These are phyloP conservation scores for Crotalaria pallida DNA, from an alignment of 306 rosid species.

Conservation along the genomic window DNA sequence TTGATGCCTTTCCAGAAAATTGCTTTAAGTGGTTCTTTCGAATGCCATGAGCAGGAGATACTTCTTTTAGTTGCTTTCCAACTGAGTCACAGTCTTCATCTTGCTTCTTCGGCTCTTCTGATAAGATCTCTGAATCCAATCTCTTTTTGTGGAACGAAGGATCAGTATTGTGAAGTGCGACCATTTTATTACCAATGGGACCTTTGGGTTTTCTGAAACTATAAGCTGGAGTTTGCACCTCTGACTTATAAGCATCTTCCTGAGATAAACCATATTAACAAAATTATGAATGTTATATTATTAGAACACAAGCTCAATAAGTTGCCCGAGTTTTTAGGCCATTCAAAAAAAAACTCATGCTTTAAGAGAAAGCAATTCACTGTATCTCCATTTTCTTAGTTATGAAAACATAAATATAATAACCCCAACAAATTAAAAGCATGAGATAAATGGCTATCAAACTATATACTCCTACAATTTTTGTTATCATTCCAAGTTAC, in stretches of 20 bases:
- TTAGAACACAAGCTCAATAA: constrained; percentile 6
- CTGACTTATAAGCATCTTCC: constrained; percentile 42
- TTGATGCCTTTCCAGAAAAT: constrained; percentile 39
- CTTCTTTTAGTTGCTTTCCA: constrained; percentile 34
- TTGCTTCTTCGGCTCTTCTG: constrained; percentile 39
- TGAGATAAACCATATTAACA: constrained; percentile 37
- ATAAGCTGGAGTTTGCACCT: constrained; percentile 33
- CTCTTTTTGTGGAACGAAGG: constrained; percentile 40
- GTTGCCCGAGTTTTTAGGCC: constrained; percentile 6
- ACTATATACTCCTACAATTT: not conserved
- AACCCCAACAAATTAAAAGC: not conserved
- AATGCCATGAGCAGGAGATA: constrained; percentile 47
- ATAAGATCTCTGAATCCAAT: constrained; percentile 31
- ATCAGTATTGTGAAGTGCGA: constrained; percentile 30
- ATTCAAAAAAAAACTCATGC: not conserved
- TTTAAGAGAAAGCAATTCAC: constrained; percentile 10
- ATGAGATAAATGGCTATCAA: not conserved
- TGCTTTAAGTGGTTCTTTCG: constrained; percentile 42
- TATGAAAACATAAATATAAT: not conserved
- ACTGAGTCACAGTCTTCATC: constrained; percentile 22
- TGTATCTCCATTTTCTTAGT: not conserved
- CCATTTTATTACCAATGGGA: constrained; percentile 26
- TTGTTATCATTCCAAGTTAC: not conserved
- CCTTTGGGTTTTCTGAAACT: constrained; percentile 44
- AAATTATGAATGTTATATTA: constrained; percentile 3